phyloP scores from a whole-genome alignment of 345 rosid species.

The Salix dunnii region DNA sequence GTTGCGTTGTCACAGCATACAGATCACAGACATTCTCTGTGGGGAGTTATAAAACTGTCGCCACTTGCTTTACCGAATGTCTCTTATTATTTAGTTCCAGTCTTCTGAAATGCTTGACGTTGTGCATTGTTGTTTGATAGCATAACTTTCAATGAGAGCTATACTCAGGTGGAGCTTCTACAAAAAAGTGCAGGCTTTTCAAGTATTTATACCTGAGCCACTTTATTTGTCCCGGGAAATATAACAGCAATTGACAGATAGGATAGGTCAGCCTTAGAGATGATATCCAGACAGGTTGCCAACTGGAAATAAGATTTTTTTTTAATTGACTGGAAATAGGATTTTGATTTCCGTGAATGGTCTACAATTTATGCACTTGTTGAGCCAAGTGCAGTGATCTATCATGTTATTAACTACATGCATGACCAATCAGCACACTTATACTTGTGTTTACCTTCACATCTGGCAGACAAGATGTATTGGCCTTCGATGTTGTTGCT shows the following conservation, averaged over 20 bases:
- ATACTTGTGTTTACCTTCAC: conserved; percentile 19
- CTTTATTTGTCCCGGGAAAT: too few relatives aligned
- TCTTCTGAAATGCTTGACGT: not conserved
- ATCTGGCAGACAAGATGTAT: conserved; percentile 41
- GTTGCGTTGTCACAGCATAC: too few relatives aligned
- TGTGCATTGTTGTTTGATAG: not conserved
- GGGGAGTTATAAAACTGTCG: not conserved
- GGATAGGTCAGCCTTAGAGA: not conserved
- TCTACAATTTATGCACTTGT: not conserved
- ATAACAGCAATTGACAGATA: not conserved
- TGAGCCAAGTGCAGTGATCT: not conserved
- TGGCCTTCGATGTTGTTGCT: conserved; percentile 51
- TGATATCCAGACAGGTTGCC: not conserved
- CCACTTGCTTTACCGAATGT: not conserved
- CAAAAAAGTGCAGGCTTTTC: not conserved
- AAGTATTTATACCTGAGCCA: not conserved
- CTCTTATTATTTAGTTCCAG: not conserved
- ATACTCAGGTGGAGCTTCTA: not conserved
- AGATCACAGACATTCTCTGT: not conserved
- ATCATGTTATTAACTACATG: not conserved
- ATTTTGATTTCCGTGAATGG: not conserved
- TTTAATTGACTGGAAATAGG: not conserved
- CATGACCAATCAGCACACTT: not conserved
- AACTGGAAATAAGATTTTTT: not conserved
- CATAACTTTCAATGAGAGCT: not conserved